phyloP scores from a whole-genome alignment of 306 rosid species.

The Elaeagnus macrophylla region DNA sequence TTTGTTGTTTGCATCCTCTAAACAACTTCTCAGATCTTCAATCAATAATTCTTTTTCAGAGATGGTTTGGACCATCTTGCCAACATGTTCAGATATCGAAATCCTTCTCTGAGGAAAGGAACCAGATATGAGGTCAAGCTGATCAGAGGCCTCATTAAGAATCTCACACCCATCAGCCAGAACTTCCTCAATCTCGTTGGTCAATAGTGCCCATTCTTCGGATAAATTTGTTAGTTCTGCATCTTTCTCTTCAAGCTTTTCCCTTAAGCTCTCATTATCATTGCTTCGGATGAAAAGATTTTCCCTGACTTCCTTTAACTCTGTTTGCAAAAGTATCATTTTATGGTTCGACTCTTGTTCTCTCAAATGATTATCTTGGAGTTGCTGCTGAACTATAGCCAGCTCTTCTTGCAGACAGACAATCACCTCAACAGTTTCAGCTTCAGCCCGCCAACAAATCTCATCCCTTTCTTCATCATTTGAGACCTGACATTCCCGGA shows the following conservation, averaged over 20 bases:
- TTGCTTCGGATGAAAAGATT: constrained; percentile 29
- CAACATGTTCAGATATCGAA: constrained; percentile 83
- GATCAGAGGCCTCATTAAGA: constrained; percentile 58
- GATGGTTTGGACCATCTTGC: constrained; percentile 46
- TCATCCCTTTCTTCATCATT: constrained; percentile 86
- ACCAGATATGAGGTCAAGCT: constrained; percentile 49
- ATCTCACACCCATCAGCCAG: constrained; percentile 61
- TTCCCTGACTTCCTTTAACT: constrained; percentile 50
- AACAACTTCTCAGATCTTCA: constrained; percentile 65
- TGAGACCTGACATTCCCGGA: constrained; percentile 63
- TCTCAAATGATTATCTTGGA: constrained; percentile 50
- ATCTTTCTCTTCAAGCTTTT: constrained; percentile 47
- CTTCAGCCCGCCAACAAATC: constrained; percentile 72
- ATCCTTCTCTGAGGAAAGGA: constrained; percentile 82
- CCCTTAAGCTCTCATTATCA: constrained; percentile 45
- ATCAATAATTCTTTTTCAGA: constrained; percentile 71
- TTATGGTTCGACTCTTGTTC: constrained; percentile 61
- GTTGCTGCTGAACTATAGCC: constrained; percentile 57
- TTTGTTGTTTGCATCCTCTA: constrained; percentile 85
- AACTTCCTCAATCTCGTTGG: constrained; percentile 69
- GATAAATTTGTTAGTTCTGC: constrained; percentile 40
- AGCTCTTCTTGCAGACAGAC: constrained; percentile 96
- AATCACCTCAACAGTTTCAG: constrained; percentile 91
- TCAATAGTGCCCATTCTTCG: constrained; percentile 64
- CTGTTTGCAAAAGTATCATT: constrained; percentile 40